Percentiles rank a stretch among this genome's conserved stretches.
Evolutionary conservation across 2,329 filamentous ascomycete genomes (phyloP).

Genomic region (Corynespora cassiicola): DNA sequence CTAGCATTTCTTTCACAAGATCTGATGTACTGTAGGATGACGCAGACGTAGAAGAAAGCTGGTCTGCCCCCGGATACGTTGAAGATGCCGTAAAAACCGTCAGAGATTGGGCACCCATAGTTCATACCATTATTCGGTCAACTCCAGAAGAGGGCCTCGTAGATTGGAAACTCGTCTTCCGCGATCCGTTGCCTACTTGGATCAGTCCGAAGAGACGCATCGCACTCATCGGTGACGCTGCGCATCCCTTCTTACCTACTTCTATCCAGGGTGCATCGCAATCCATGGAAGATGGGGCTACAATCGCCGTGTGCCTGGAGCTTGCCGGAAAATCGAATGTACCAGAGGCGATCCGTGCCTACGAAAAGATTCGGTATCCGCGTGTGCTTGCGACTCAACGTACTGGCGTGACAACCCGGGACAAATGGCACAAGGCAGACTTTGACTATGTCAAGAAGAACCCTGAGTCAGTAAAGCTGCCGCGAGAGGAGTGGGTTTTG

Average conservation of each 20-base stretch:
- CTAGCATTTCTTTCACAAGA: background rate
- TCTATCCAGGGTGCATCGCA: slow-evolving; percentile 60
- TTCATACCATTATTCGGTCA: slow-evolving; percentile 30
- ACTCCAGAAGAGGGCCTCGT: slow-evolving; percentile 42
- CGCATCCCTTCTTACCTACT: slow-evolving; percentile 60
- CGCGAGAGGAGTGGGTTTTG: slow-evolving; percentile 28
- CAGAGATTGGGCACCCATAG: slow-evolving; percentile 22
- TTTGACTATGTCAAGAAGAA: slow-evolving; percentile 29
- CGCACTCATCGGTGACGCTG: slow-evolving; percentile 59
- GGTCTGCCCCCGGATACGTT: slow-evolving; percentile 29
- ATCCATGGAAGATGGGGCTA: slow-evolving; percentile 56
- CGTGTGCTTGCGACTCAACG: slow-evolving; percentile 24
- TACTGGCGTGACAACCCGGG: slow-evolving; percentile 26
- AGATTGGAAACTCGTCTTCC: slow-evolving; percentile 61
- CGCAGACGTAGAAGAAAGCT: slow-evolving; percentile 31
- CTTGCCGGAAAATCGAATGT: slow-evolving; percentile 27
- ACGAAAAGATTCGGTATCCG: slow-evolving; percentile 34
- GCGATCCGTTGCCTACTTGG: slow-evolving; percentile 60
- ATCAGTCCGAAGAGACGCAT: slow-evolving; percentile 54
- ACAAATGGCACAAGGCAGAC: slow-evolving; percentile 30
- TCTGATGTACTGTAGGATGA: slow-evolving; percentile 36
- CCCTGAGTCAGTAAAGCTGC: slow-evolving; percentile 27
- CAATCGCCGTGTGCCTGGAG: slow-evolving; percentile 25
- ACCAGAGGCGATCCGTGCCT: slow-evolving; percentile 25
- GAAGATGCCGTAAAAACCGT: slow-evolving; percentile 25